Evolutionary conservation across 768 basidiomycete species (phyloP).

Genomic region (Pleurotus salmoneostramineus): DNA sequence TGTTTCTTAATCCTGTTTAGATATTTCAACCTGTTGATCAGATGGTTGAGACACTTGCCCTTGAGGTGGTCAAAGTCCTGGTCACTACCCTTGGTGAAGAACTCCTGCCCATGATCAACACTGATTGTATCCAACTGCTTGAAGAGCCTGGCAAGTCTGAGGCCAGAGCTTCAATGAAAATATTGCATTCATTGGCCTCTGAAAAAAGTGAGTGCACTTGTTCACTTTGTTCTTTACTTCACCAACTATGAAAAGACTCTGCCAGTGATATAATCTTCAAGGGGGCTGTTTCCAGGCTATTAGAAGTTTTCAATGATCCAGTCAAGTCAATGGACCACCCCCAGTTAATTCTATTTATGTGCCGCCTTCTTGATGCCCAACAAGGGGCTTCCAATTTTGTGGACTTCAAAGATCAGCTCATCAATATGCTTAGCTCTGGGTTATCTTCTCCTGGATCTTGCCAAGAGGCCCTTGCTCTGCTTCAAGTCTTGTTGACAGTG

Average conservation of each 20-base stretch:
- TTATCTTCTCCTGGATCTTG: constrained; percentile 48
- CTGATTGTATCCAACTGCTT: constrained; percentile 76
- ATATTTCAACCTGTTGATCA: constrained; percentile 90
- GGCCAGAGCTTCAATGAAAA: constrained; percentile 82
- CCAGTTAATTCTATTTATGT: constrained; percentile 55
- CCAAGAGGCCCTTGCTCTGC: constrained; percentile 57
- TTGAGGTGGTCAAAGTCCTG: constrained; percentile 69
- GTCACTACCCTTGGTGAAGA: constrained; percentile 72
- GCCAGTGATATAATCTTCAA: constrained; percentile 50
- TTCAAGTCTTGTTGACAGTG: constrained; percentile 66
- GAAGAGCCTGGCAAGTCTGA: constrained; percentile 93
- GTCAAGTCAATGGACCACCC: constrained; percentile 65
- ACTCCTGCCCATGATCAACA: constrained; percentile 46
- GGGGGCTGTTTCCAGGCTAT: constrained; percentile 72
- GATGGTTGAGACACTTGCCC: constrained; percentile 68
- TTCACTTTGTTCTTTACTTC: not conserved
- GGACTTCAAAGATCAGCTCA: constrained; percentile 72
- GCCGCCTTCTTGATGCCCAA: constrained; percentile 57
- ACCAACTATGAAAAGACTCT: constrained; percentile 57
- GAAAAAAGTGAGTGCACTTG: constrained; percentile 60
- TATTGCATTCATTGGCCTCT: constrained; percentile 73
- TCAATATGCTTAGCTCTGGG: constrained; percentile 60
- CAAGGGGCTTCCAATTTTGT: constrained; percentile 45
- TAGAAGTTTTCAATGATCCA: constrained; percentile 68
- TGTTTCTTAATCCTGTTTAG: constrained; percentile 32